phyloP scores from a whole-genome alignment of 306 rosid genomes.

The Abrus precatorius region DNA sequence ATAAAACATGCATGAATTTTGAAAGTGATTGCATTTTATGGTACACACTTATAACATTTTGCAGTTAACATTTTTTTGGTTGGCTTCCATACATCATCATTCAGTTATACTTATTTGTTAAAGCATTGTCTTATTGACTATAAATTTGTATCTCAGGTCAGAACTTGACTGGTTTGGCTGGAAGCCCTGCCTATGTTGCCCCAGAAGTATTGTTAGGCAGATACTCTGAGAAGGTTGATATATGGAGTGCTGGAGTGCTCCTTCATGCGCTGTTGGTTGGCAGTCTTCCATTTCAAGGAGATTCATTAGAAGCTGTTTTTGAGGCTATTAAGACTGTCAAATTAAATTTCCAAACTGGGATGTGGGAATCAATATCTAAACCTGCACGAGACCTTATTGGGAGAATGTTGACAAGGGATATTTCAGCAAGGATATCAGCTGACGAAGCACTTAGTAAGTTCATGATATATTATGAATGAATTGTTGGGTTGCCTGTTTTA shows the following conservation, averaged over 20 bases:
- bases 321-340: conserved; percentile 83
- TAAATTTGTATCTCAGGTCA: conserved; percentile 72
- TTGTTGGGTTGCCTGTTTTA: conserved; percentile 25
- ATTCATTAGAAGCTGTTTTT: conserved; percentile 87
- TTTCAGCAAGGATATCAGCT: conserved; percentile 84
- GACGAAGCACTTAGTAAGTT: conserved; percentile 97
- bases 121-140: conserved; percentile 43
- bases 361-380: conserved; percentile 87
- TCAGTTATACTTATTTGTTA: conserved; percentile 9
- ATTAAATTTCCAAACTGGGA: conserved; percentile 82
- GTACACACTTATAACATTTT: neutral
- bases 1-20: neutral
- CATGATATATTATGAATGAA: conserved; percentile 26
- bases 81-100: neutral
- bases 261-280: conserved; percentile 90
- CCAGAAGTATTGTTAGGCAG: conserved; percentile 89
- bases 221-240: conserved; percentile 92
- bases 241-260: conserved; percentile 99
- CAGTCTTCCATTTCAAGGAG: conserved; percentile 88
- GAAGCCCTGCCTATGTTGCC: conserved; percentile 99
- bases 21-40: conserved; percentile 2
- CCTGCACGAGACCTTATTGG: conserved; percentile 93
- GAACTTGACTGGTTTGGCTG: conserved; percentile 91
- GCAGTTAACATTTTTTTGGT: conserved; percentile 5
- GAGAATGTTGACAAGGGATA: conserved; percentile 95